Base-by-base conservation (phyloP, 2,329 filamentous ascomycete genomes). In the Juglanconis juglandina region DNA sequence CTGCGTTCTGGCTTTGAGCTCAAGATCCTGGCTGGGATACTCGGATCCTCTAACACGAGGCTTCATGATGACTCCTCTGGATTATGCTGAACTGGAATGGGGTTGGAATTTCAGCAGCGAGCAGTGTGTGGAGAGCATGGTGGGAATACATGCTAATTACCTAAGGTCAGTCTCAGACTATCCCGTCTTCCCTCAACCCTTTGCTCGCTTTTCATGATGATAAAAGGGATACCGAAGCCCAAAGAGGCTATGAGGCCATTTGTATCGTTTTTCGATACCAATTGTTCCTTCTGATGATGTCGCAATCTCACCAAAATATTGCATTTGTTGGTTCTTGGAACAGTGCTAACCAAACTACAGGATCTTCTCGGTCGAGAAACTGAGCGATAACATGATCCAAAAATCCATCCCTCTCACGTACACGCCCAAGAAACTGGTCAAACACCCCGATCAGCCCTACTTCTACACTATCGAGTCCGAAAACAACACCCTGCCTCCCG, bases 21-120 rank as follows among this genome's bases (percentile, higher is more conserved):
- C 93, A 14, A 87, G 94, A 59, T 90, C 95, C n/a, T 99, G 94
- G 93, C 81, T 99, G 4, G 94, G 93, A 48, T 98, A 98, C 71
- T 89, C 92, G 0, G 92, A 98, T 68, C 87, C 90, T 2, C 88
- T 93, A 62, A 93, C 90, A 2, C 91, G 91, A 70, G 88, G 88
- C 42, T 96, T 97, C 69, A 91, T 96, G 76, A 87, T 98, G 66
- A 97, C 94, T 1, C 95, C 96, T 0, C 77, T 99, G 35, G 91
- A 91, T 72, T 97, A 96, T 69, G 87, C 89, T 56, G 87, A 89
- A 46, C 84, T 99, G 34, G 92, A 96, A 73, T 97, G 92, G 81
- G 93, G 91, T 3, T 96, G 93, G 89, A 96, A 95, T 68, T 98
- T 99, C 71, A 94, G 91, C 73, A 96, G 93, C 70, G 92, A 96